Evolutionary conservation across 164 flowering plant species (phyloP).

Genomic region (Dillenia turbinata): DNA sequence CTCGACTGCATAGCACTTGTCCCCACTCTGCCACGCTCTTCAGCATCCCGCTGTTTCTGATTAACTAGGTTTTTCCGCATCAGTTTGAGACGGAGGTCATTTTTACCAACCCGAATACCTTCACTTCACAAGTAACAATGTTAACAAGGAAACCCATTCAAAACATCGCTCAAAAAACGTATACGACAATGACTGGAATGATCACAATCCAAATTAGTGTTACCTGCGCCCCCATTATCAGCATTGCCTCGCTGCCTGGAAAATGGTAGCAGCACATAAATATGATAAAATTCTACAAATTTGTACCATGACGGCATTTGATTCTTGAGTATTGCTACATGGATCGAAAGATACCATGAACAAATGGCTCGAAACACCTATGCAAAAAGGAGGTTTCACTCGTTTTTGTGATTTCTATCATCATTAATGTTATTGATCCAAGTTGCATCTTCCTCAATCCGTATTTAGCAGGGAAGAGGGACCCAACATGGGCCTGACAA

Average conservation of each 20-base stretch:
- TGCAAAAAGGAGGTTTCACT: too few relatives aligned
- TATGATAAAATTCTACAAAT: too few relatives aligned
- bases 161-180: constrained; percentile 3
- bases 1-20: constrained; percentile 64
- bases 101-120: constrained; percentile 39
- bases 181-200: constrained; percentile 5
- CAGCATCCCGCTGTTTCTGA: constrained; percentile 14
- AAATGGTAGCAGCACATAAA: constrained; percentile 2
- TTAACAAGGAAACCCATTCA: constrained; percentile 15
- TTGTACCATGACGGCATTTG: too few relatives aligned
- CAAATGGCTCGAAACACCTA: too few relatives aligned
- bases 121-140: constrained; percentile 20
- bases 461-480: too few relatives aligned
- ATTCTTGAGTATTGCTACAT: too few relatives aligned
- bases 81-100: constrained; percentile 71
- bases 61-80: constrained; percentile 42
- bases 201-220: constrained; percentile 36
- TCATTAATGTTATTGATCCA: too few relatives aligned
- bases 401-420: too few relatives aligned
- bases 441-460: too few relatives aligned
- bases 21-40: constrained; percentile 24
- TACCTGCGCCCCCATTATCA: constrained; percentile 7
- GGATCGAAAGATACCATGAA: too few relatives aligned
- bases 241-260: constrained; percentile 46
- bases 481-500: too few relatives aligned